Conservation (phyloP, 495 filamentous ascomycete genomes). For the Penicillium taxi region DNA sequence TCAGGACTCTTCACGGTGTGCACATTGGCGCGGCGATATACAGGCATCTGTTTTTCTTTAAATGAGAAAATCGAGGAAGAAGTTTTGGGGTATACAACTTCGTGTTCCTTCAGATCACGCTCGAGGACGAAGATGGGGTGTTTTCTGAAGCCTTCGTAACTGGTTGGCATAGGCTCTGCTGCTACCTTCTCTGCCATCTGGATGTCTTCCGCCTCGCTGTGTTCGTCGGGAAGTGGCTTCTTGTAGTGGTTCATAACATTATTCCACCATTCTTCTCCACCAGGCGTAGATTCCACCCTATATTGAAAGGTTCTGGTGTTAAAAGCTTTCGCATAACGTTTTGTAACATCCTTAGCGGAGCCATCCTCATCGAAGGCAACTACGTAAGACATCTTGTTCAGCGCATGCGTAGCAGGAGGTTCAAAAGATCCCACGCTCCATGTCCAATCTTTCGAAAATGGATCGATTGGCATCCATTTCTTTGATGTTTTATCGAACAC, state of each 20-base stretch:
- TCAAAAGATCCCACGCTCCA: no score
- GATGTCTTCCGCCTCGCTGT: slow-evolving; percentile 73
- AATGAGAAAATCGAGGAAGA: no score
- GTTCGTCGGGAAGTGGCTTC: slow-evolving; percentile 47
- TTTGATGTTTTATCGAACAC: slow-evolving; percentile 74
- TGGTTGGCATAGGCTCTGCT: slow-evolving; percentile 80
- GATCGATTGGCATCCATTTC: slow-evolving; percentile 87
- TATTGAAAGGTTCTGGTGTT: slow-evolving; percentile 78
- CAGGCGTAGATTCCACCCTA: slow-evolving; percentile 60
- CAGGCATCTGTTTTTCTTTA: slow-evolving; percentile 48
- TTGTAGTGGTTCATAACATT: slow-evolving; percentile 53
- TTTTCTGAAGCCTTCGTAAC: slow-evolving; percentile 84
- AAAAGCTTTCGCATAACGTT: slow-evolving; percentile 70
- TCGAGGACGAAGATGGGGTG: slow-evolving; percentile 88
- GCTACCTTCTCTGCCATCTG: slow-evolving; percentile 64
- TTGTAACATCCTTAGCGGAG: slow-evolving; percentile 70
- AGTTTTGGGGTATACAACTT: slow-evolving; percentile 62
- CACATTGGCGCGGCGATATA: slow-evolving; percentile 78
- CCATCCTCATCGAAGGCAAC: slow-evolving; percentile 77
- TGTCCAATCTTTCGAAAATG: no score
- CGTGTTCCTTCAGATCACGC: slow-evolving; percentile 74
- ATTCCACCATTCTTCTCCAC: slow-evolving; percentile 68
- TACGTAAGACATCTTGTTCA: slow-evolving; percentile 74
- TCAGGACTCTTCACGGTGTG: slow-evolving; percentile 64
- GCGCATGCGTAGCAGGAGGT: slow-evolving; percentile 63